Base-by-base conservation (phyloP, 331 rosid genomes). In the Malus hybrid region DNA sequence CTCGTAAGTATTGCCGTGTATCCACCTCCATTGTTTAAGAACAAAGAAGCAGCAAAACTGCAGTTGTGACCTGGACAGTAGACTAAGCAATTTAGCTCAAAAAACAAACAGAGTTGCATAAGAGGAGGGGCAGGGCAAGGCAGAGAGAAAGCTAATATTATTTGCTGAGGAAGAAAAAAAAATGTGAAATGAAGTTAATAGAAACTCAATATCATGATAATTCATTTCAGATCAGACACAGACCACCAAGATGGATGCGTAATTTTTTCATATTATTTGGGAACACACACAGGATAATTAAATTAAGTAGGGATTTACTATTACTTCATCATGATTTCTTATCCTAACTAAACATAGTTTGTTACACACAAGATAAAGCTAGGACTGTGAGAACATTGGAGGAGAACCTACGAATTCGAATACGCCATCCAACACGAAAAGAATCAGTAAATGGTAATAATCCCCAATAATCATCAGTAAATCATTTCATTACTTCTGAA, bases 1-100 rank as follows among this genome's bases (percentile, higher is more conserved):
- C 78, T 48, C 52, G 64, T 22, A 31, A 20, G 50, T 74, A 8
- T 31, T 1, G 24, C n/a, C 7, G 63, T 29, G n/a, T 63, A 11
- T 34, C 63, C 52, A n/a, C 71, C 52, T 65, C 63, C 78, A 64
- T 64, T 15, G 44, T 16, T 64, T 64, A 20, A 64, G 46, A 74
- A 31, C 31, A 13, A 46, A 50, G 33, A 46, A 31, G 50, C 46
- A 59, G 24, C 31, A 59, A n/a, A 59, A 29, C 5, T 64, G 10
- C 76, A 73, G 50, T 34, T n/a, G 76, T 71, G 22, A 71, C 76
- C 76, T 55, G 66, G 34, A 12, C 14, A 33, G 57, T 4, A 71
- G 11, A 55, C 33, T 6, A 33, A 33, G 7, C 28, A 71, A 71
- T 12, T 54, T 18, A 54, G 64, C 32, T 19, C n/a, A 70, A 70